Percentiles rank a stretch among this genome's conserved stretches.
Evolutionary conservation across 2,329 filamentous ascomycete genomes (phyloP).

Genomic region (Allantophomopsis lycopodina): DNA sequence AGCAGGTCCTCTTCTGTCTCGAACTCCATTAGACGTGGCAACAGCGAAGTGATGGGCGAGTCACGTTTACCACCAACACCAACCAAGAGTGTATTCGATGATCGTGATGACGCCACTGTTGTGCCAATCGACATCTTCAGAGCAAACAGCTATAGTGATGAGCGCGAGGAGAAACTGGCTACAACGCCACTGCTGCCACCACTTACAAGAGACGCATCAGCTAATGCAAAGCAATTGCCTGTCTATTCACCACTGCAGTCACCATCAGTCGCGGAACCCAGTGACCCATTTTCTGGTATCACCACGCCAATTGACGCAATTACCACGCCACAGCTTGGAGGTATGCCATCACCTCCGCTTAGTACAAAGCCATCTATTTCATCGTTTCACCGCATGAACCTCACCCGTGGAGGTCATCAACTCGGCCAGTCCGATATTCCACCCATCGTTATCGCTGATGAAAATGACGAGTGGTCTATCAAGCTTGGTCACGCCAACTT

Average conservation of each 20-base stretch:
- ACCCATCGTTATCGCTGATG: conserved; percentile 52
- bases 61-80: conserved; percentile 45
- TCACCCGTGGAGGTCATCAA: conserved; percentile 26
- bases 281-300: conserved; percentile 22
- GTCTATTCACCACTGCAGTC: conserved; percentile 77
- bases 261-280: conserved; percentile 54
- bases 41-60: conserved; percentile 30
- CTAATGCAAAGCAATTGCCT: conserved; percentile 32
- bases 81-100: conserved; percentile 47
- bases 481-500: conserved; percentile 89
- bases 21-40: conserved; percentile 33
- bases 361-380: conserved; percentile 66
- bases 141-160: conserved; percentile 30
- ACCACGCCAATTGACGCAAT: conserved; percentile 27
- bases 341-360: conserved; percentile 54
- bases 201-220: conserved; percentile 43
- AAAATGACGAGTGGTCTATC: conserved; percentile 70
- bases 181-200: conserved; percentile 80
- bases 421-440: conserved; percentile 42
- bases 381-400: conserved; percentile 44
- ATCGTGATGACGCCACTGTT: conserved; percentile 30
- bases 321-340: conserved; percentile 26
- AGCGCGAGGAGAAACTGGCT: conserved; percentile 49
- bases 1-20: conserved; percentile 72
- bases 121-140: conserved; percentile 36